Percentiles rank a stretch among this genome's conserved stretches.
Evolutionary conservation across 2,329 filamentous ascomycete genomes (phyloP).

Genomic region (Ascochyta pisi): DNA sequence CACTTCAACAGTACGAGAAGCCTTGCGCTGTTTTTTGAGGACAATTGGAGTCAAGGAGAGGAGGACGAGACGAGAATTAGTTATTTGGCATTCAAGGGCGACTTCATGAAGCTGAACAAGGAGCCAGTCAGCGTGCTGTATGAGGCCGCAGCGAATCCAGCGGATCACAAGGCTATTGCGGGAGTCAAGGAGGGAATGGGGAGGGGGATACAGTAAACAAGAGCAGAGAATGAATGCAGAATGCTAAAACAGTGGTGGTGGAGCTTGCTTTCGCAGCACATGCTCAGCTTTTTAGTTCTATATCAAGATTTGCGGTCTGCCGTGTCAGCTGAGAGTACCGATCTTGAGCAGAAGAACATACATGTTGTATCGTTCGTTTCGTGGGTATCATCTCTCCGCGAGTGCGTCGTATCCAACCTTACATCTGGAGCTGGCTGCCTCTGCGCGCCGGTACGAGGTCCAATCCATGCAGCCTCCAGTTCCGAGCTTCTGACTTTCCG

Average conservation of each 20-base stretch:
- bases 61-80: slow-evolving; percentile 79
- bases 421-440: background rate
- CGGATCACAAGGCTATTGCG: slow-evolving; percentile 71
- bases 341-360: slow-evolving; percentile 11
- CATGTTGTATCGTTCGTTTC: slow-evolving; percentile 8
- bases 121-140: slow-evolving; percentile 89
- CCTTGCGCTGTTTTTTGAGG: slow-evolving; percentile 85
- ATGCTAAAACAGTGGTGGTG: background rate
- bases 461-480: too few species aligned
- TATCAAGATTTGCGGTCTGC: background rate
- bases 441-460: background rate
- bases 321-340: slow-evolving; percentile 4
- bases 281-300: background rate
- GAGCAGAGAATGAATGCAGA: background rate
- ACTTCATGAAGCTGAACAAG: slow-evolving; percentile 85
- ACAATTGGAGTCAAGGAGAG: slow-evolving; percentile 81
- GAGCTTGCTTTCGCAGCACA: background rate
- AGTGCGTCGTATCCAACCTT: slow-evolving; percentile 1
- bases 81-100: slow-evolving; percentile 92
- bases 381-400: slow-evolving; percentile 18
- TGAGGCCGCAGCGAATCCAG: slow-evolving; percentile 90
- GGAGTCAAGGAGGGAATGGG: slow-evolving; percentile 49
- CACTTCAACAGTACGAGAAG: slow-evolving; percentile 85
- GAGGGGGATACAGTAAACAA: slow-evolving; percentile 40
- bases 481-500: background rate